These are phyloP conservation scores for Pythium dissotocum DNA, from an alignment of 352 stramenopile species.

Conservation along the genomic window DNA sequence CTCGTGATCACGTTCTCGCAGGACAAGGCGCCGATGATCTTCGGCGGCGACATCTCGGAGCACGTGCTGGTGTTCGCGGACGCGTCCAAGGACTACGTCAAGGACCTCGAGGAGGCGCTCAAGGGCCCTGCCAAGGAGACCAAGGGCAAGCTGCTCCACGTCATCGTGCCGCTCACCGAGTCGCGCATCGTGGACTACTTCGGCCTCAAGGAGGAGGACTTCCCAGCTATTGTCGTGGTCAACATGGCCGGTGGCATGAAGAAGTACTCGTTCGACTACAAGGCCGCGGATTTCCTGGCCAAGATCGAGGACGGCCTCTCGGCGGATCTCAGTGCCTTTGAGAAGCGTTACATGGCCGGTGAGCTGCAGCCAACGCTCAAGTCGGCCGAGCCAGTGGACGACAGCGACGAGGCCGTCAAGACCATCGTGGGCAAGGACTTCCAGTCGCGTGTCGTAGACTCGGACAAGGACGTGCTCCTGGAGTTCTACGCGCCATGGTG, in stretches of 20 bases:
- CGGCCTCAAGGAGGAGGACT: conserved; percentile 80
- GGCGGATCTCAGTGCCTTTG: conserved; percentile 69
- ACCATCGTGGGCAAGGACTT: conserved; percentile 93
- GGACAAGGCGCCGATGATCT: conserved; percentile 91
- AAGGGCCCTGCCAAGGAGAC: conserved; percentile 65
- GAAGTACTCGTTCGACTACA: conserved; percentile 89
- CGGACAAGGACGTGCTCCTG: conserved; percentile 85
- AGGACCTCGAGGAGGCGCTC: conserved; percentile 53
- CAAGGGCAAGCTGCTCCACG: conserved; percentile 90
- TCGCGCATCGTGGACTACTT: conserved; percentile 94
- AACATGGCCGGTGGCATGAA: conserved; percentile 93
- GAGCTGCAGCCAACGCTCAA: conserved; percentile 91
- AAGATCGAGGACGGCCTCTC: conserved; percentile 55
- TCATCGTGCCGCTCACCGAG: conserved; percentile 88
- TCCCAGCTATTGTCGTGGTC: conserved; percentile 87
- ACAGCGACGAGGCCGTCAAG: conserved; percentile 90
- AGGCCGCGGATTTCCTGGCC: conserved; percentile 70
- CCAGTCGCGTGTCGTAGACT: conserved; percentile 86
- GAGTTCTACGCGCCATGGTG: conserved; percentile 85
- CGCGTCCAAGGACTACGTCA: conserved; percentile 62
- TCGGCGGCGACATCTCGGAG: conserved; percentile 82
- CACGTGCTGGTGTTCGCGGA: conserved; percentile 90
- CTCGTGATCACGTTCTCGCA: conserved; percentile 91
- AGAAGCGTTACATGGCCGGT: conserved; percentile 82
- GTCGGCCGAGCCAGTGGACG: conserved; percentile 89